phyloP scores from a whole-genome alignment of 805 yeast genomes.

The Pichia eremophila region DNA sequence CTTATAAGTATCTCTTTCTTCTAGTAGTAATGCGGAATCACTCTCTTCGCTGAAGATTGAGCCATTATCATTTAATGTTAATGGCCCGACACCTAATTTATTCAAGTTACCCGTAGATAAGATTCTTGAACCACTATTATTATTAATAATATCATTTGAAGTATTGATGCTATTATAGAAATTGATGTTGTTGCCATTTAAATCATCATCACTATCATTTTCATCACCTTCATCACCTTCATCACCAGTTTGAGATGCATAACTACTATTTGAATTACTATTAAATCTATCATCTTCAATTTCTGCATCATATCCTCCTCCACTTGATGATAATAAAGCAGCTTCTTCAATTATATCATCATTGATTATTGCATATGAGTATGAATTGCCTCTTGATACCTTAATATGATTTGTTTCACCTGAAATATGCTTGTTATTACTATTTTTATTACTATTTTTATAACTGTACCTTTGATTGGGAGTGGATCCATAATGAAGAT shows the following conservation, averaged over 20 bases:
- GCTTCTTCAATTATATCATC: slow-evolving; percentile 34
- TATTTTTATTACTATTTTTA: no score
- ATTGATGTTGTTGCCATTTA: not conserved
- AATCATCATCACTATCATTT: slow-evolving; percentile 9
- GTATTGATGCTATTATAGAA: not conserved
- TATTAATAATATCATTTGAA: not conserved
- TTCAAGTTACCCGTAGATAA: no score
- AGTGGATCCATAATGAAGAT: not conserved
- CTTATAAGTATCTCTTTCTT: slow-evolving; percentile 8
- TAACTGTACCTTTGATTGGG: not conserved
- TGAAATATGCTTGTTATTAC: not conserved
- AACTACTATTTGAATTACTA: not conserved
- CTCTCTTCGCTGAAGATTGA: slow-evolving; percentile 4
- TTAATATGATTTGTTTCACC: not conserved
- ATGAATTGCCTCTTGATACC: not conserved
- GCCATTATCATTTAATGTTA: not conserved
- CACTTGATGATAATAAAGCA: slow-evolving; percentile 20
- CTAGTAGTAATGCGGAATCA: slow-evolving; percentile 8
- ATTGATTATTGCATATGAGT: slow-evolving; percentile 6
- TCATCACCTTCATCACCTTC: slow-evolving; percentile 18
- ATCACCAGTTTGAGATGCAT: not conserved
- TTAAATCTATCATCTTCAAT: slow-evolving; percentile 3
- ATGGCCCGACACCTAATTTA: no score
- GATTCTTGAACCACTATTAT: not conserved
- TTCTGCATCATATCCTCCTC: slow-evolving; percentile 19